phyloP scores from a whole-genome alignment of 179 eudicot species.

The Spinacia oleracea region DNA sequence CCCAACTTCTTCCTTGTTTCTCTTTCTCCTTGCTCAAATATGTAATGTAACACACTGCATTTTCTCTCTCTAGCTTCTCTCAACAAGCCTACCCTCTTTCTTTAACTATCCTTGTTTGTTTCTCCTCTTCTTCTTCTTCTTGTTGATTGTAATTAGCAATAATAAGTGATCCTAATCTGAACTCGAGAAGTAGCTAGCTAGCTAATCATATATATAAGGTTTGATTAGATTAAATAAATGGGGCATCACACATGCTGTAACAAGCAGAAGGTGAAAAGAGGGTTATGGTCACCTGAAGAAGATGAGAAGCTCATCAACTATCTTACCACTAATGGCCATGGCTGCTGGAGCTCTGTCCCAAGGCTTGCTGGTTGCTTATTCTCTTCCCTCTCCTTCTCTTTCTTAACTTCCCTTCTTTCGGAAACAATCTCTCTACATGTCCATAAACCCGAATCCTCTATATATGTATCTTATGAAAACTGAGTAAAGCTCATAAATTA shows the following conservation, averaged over 20 bases:
- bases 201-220: too few species aligned
- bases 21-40: too few species aligned
- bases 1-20: too few species aligned
- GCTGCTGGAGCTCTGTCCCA: constrained; percentile 88
- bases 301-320: constrained; percentile 81
- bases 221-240: constrained; percentile 37
- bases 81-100: not conserved
- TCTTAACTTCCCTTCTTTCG: not conserved
- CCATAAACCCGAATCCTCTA: not conserved
- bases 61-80: too few species aligned
- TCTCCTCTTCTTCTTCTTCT: not conserved
- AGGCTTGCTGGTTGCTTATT: constrained; percentile 57
- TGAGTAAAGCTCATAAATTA: too few species aligned
- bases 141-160: not conserved
- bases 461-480: not conserved
- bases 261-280: constrained; percentile 86
- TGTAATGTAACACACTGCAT: too few species aligned
- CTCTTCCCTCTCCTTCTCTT: not conserved
- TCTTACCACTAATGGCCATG: constrained; percentile 73
- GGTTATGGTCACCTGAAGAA: constrained; percentile 91
- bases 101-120: not conserved
- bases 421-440: not conserved
- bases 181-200: not conserved
- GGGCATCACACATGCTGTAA: constrained; percentile 85
- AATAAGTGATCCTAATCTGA: not conserved